These are phyloP conservation scores for Fusarium pininemorale DNA, from an alignment of 2,329 filamentous ascomycete species.

Conservation along the genomic window DNA sequence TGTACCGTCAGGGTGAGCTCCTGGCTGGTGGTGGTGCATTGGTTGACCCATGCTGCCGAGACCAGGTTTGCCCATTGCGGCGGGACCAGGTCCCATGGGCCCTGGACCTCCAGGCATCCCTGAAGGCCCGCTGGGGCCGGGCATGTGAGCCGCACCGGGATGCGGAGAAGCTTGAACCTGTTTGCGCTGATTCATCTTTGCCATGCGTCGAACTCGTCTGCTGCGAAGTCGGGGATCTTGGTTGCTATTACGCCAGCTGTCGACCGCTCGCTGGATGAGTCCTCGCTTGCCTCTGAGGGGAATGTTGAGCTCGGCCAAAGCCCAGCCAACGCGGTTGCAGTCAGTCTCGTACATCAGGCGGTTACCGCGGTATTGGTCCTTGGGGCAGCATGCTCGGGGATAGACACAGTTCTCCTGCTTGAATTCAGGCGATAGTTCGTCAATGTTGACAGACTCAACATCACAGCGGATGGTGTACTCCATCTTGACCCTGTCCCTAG, in stretches of 20 bases:
- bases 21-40: constrained; percentile 73
- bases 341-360: constrained; percentile 96
- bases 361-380: constrained; percentile 97
- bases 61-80: constrained; percentile 71
- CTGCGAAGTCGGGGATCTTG: constrained; percentile 92
- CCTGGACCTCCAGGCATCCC: constrained; percentile 70
- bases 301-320: constrained; percentile 90
- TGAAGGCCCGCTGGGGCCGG: constrained; percentile 71
- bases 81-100: constrained; percentile 67
- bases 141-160: constrained; percentile 68
- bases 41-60: constrained; percentile 72
- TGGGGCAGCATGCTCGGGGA: constrained; percentile 90
- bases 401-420: constrained; percentile 99
- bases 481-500: constrained; percentile 97
- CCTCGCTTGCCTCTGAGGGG: constrained; percentile 92
- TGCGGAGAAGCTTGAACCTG: constrained; percentile 68
- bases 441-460: constrained; percentile 94
- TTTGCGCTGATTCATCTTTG: constrained; percentile 92
- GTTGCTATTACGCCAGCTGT: constrained; percentile 99
- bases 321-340: constrained; percentile 99
- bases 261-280: constrained; percentile 94
- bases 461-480: constrained; percentile 99
- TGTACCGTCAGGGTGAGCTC: constrained; percentile 58
- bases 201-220: constrained; percentile 90
- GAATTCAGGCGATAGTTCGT: constrained; percentile 85